Conservation (phyloP, 2,329 filamentous ascomycete species). For the Karstenula rhodostoma region DNA sequence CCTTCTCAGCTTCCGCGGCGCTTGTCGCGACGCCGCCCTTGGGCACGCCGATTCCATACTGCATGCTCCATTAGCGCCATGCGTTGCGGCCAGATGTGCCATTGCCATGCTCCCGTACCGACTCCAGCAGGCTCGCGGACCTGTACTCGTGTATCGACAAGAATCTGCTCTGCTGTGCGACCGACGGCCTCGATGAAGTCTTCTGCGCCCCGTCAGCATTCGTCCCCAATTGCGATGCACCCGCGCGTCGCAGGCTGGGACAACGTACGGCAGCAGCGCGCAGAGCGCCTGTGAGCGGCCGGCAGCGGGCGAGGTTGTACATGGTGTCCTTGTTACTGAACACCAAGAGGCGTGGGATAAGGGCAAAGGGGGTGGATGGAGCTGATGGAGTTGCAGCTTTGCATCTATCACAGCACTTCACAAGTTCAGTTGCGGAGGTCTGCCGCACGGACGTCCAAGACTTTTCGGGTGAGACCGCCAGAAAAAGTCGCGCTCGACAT, state of each 20-base stretch:
- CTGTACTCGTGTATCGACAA: constrained; percentile 99
- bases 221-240: constrained; percentile 33
- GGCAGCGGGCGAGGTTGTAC: constrained; percentile 83
- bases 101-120: constrained; percentile 53
- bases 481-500: constrained; percentile 13
- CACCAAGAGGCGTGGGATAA: constrained; percentile 29
- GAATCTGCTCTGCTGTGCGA: constrained; percentile 81
- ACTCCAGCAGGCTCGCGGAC: constrained; percentile 87
- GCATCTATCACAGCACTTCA: constrained; percentile 27
- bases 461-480: constrained; percentile 32
- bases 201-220: constrained; percentile 58
- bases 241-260: constrained; percentile 42
- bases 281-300: constrained; percentile 81
- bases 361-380: constrained; percentile 31
- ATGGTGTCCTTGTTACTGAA: constrained; percentile 63
- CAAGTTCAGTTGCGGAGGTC: constrained; percentile 41
- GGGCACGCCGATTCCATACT: constrained; percentile 96
- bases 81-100: constrained; percentile 17
- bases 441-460: constrained; percentile 39
- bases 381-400: constrained; percentile 34
- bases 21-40: constrained; percentile 86
- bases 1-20: constrained; percentile 85
- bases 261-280: constrained; percentile 76
- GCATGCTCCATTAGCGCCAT: constrained; percentile 38
- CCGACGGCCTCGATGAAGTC: constrained; percentile 61